Percentiles rank a stretch among this genome's conserved stretches.
phyloP scores from a whole-genome alignment of 1,284 basidiomycete species.

The Mycosarcoma maydis region DNA sequence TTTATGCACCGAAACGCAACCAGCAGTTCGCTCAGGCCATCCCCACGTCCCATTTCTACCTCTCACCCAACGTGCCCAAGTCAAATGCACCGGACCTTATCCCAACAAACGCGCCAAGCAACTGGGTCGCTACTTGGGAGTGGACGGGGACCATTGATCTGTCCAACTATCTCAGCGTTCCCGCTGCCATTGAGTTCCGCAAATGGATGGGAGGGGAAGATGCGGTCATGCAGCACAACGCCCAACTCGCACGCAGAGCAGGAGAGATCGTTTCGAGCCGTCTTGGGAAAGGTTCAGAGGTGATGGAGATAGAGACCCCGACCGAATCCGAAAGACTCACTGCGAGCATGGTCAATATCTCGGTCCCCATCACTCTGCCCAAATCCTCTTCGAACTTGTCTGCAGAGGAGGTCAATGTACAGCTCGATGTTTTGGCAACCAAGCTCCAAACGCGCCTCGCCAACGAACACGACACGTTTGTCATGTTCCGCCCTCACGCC shows the following conservation, averaged over 20 bases:
- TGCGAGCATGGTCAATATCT: conserved; percentile 46
- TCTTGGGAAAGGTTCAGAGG: conserved; percentile 59
- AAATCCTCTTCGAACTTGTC: neutral
- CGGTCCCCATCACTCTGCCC: conserved; percentile 21
- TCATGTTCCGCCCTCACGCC: conserved; percentile 38
- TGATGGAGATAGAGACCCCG: conserved; percentile 17
- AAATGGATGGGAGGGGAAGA: conserved; percentile 83
- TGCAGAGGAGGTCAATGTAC: neutral
- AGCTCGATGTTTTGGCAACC: conserved; percentile 12
- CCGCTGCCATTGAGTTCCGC: conserved; percentile 79
- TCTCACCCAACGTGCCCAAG: conserved; percentile 11
- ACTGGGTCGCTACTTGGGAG: conserved; percentile 45
- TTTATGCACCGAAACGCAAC: conserved; percentile 83
- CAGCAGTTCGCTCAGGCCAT: conserved; percentile 80
- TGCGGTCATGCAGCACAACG: conserved; percentile 80
- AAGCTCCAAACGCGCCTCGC: conserved; percentile 16
- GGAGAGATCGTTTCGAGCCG: conserved; percentile 74
- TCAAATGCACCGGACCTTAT: conserved; percentile 12
- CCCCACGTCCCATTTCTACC: conserved; percentile 72
- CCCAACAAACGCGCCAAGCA: conserved; percentile 18
- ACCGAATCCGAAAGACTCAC: conserved; percentile 17
- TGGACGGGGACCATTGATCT: conserved; percentile 45
- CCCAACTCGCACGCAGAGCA: conserved; percentile 77
- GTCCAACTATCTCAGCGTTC: conserved; percentile 36
- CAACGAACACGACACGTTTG: conserved; percentile 28